Conservation (phyloP, 371 early-diverging fungal species). For the Coemansia sp. region DNA sequence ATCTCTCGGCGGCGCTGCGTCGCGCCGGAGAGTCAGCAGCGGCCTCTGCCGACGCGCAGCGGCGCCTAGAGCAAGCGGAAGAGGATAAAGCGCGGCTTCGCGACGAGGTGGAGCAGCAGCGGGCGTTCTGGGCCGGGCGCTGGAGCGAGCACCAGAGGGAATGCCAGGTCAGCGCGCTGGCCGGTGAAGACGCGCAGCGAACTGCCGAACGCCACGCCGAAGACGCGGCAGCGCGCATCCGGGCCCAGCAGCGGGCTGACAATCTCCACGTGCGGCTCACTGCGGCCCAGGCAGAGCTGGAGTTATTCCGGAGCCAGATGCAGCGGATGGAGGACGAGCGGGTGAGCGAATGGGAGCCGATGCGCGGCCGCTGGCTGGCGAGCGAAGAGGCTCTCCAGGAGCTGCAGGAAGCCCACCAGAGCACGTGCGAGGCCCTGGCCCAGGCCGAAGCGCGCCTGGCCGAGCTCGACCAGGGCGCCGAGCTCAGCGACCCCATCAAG, state of each 20-base stretch:
- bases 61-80: conserved; percentile 16
- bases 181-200: conserved; percentile 1
- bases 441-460: conserved; percentile 35
- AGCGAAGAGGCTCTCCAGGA: conserved; percentile 41
- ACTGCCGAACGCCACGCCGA: conserved; percentile 6
- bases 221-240: conserved; percentile 38
- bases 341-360: conserved; percentile 38
- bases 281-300: conserved; percentile 23
- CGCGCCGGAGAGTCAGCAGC: conserved; percentile 18
- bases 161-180: conserved; percentile 4
- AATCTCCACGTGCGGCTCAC: conserved; percentile 14
- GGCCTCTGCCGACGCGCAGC: conserved; percentile 15
- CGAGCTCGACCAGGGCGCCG: conserved; percentile 22
- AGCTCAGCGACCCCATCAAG: conserved; percentile 10
- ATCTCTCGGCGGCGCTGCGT: conserved; percentile 27
- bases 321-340: conserved; percentile 35
- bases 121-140: conserved; percentile 28
- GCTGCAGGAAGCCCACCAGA: conserved; percentile 41
- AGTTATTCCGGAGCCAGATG: conserved; percentile 27
- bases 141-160: conserved; percentile 31
- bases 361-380: conserved; percentile 39
- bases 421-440: conserved; percentile 38
- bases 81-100: conserved; percentile 31
- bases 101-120: conserved; percentile 28
- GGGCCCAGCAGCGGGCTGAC: conserved; percentile 29